Base-by-base conservation (phyloP, 805 yeast species). In the Candida sanyiensis region DNA sequence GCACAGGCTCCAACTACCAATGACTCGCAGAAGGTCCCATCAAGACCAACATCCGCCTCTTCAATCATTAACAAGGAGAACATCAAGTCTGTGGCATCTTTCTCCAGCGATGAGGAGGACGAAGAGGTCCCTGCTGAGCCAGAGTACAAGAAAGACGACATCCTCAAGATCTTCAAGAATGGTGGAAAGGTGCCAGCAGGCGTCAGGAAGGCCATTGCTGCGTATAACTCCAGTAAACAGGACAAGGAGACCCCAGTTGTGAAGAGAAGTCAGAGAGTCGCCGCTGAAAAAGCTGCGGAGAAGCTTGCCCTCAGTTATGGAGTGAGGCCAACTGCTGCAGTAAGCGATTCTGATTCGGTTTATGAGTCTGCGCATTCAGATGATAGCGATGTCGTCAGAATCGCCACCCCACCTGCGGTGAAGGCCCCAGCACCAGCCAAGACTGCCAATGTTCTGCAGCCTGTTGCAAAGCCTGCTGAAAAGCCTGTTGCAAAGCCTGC, bases 71-170 rank as follows among this genome's bases (percentile, higher is more conserved):
- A 30, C 27, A 42, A 34, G 26, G 38, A 30, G 4, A 38, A 26
- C 10, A 27, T 46, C 31, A 46, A 44, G 15, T 35, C 40, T 11
- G 41, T 44, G 11, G 35, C 39, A 20, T 40, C 45, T 2, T 47
- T 47, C 28, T 47, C 51, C 8, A 52, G 51, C 24, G 57, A 52
- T 27, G 49, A 49, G 22, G 32, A 40, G 7, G 55, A 54, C n/a
- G 49, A 48, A 9, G 44, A 48, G 11, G 45, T 48, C 24, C 31
- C 42, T 15, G 33, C 26, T 13, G 44, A 43, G n/a, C 45, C 51
- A 22, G 34, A 46, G 12, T 41, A 40, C 28, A 41, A 48, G 6
- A 59, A 50, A 31, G 46, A 46, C 11, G 51, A 47, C 21, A 41
- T 47, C 6, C 15, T 47, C 6, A 40, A 37, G 16, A 41, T 47